Conservation (phyloP, 2,329 filamentous ascomycete genomes). For the Penicillium sp. region DNA sequence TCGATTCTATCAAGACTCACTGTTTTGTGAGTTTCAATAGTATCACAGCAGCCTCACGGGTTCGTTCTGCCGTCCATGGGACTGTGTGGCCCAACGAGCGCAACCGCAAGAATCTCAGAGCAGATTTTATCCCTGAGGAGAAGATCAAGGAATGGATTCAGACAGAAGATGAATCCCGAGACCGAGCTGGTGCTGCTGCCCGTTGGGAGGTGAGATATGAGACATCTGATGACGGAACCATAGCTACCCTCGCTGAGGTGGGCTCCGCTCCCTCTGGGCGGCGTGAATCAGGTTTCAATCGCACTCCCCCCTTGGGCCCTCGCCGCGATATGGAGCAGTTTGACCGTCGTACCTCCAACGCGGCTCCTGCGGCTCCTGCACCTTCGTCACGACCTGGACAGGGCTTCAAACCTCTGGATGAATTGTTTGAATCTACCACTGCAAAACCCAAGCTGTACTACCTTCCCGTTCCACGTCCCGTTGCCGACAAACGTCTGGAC, state of each 20-base stretch:
- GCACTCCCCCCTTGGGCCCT: slow-evolving; percentile 28
- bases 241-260: slow-evolving; percentile 56
- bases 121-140: slow-evolving; percentile 82
- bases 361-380: slow-evolving; percentile 15
- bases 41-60: slow-evolving; percentile 69
- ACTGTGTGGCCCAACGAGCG: slow-evolving; percentile 84
- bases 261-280: slow-evolving; percentile 28
- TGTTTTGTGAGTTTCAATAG: slow-evolving; percentile 73
- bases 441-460: slow-evolving; percentile 65
- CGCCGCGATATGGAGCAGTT: slow-evolving; percentile 21
- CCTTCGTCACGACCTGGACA: slow-evolving; percentile 29
- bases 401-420: slow-evolving; percentile 57
- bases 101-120: slow-evolving; percentile 77
- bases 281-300: slow-evolving; percentile 25
- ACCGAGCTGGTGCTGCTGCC: slow-evolving; percentile 43
- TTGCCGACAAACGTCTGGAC: slow-evolving; percentile 64
- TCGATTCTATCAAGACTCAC: slow-evolving; percentile 85
- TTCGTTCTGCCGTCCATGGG: slow-evolving; percentile 72
- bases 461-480: slow-evolving; percentile 61
- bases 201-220: slow-evolving; percentile 74
- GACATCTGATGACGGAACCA: slow-evolving; percentile 54
- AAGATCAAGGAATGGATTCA: slow-evolving; percentile 71
- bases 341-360: slow-evolving; percentile 26
- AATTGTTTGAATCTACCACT: slow-evolving; percentile 58
- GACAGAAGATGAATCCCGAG: slow-evolving; percentile 56